A percentile compares a stretch with the other conserved stretches of the same genome.
Conservation (phyloP, 1,139 yeast species). For the Nakaseomyces sp. region DNA sequence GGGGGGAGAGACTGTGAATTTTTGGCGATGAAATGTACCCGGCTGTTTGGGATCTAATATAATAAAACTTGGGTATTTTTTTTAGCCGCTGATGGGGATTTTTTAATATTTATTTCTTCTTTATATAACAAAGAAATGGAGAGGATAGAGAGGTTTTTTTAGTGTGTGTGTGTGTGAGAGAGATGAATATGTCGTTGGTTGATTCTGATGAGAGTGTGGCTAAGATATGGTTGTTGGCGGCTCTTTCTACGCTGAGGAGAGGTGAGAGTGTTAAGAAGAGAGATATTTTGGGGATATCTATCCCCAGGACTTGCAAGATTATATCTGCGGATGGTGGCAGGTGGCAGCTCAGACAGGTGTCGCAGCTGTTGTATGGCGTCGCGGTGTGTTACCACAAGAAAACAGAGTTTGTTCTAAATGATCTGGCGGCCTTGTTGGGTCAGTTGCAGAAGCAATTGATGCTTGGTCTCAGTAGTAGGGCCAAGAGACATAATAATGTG, state of each 20-base stretch:
- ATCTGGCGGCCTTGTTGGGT: slow-evolving; percentile 16
- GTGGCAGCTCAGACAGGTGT: slow-evolving; percentile 25
- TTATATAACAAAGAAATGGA: no score
- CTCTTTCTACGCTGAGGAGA: slow-evolving; percentile 6
- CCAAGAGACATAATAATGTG: no score
- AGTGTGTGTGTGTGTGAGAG: neutral
- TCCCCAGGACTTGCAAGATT: slow-evolving; percentile 26
- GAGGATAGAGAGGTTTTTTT: no score
- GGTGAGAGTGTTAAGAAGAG: slow-evolving; percentile 16
- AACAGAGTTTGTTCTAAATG: slow-evolving; percentile 27
- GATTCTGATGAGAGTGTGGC: slow-evolving; percentile 7
- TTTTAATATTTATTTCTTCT: no score
- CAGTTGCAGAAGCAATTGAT: slow-evolving; percentile 20
- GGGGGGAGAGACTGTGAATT: no score
- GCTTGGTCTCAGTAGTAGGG: neutral
- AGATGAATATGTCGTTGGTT: neutral
- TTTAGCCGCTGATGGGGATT: neutral
- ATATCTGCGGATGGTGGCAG: slow-evolving; percentile 19
- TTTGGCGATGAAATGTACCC: no score
- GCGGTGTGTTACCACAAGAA: slow-evolving; percentile 28
- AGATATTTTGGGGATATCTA: slow-evolving; percentile 27
- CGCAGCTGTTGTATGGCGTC: slow-evolving; percentile 28
- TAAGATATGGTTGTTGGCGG: slow-evolving; percentile 16
- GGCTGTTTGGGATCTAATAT: no score
- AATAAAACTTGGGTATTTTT: no score